Evolutionary conservation across 257 asterid genomes (phyloP).

Genomic region (Solanum habrochaites): DNA sequence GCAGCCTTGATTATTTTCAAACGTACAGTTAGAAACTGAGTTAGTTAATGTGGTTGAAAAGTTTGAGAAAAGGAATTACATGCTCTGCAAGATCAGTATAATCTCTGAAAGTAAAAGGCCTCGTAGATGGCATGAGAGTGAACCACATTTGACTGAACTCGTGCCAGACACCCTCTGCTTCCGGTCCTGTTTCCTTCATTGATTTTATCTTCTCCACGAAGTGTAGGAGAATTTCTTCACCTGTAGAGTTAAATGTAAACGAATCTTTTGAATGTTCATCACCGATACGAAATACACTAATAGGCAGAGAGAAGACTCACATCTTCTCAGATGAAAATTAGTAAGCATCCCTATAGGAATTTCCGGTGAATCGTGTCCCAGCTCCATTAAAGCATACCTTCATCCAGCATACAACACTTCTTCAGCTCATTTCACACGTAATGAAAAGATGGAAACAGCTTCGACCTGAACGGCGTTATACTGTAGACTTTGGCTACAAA

Average conservation of each 20-base stretch:
- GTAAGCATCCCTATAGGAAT: slow-evolving; percentile 75
- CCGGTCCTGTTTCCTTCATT: slow-evolving; percentile 11
- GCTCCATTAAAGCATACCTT: slow-evolving; percentile 87
- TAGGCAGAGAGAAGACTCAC: slow-evolving; percentile 11
- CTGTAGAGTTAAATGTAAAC: slow-evolving; percentile 14
- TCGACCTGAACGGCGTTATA: not conserved
- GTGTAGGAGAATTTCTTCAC: slow-evolving; percentile 41
- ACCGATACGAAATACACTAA: not conserved
- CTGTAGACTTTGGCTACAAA: slow-evolving; percentile 73
- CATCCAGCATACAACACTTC: not conserved
- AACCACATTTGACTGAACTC: slow-evolving; percentile 69
- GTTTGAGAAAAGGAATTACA: slow-evolving; percentile 12
- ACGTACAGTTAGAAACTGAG: not conserved
- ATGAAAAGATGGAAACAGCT: not conserved
- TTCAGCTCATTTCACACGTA: not conserved
- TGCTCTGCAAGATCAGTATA: slow-evolving; percentile 53
- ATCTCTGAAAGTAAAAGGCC: slow-evolving; percentile 50
- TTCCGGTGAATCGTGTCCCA: slow-evolving; percentile 65
- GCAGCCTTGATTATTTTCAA: slow-evolving; percentile 36
- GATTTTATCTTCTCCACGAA: slow-evolving; percentile 20
- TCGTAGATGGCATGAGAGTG: slow-evolving; percentile 58
- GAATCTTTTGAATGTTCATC: not conserved
- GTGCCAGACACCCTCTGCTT: slow-evolving; percentile 31
- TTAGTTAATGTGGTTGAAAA: not conserved
- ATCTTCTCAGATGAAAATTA: slow-evolving; percentile 46